Base-by-base conservation (phyloP, 495 filamentous ascomycete genomes). In the Apiosordaria backusii region DNA sequence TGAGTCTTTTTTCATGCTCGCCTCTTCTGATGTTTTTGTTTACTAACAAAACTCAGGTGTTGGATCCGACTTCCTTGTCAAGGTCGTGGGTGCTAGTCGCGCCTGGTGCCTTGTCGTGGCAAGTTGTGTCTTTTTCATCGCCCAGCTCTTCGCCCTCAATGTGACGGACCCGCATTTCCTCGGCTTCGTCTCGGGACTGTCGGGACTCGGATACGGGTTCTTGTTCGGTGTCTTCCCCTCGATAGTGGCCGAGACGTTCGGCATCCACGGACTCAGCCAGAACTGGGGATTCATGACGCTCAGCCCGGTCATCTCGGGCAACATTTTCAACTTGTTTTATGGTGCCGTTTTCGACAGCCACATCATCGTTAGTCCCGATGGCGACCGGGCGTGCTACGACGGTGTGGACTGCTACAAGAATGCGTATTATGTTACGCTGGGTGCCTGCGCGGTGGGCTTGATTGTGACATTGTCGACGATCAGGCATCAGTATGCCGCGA, bases 211-310 rank as follows among this genome's bases (percentile, higher is more conserved):
- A 4, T 99, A 99, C 78, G 95, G 95, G 0, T 92, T 97, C 70
- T 83, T 98, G 2, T 98, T 97, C 73, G 95, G 96, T 70, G 92
- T 96, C 62, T 97, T 90, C 79, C 96, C 95, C 9, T 91, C 96
- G 0, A 86, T 99, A 59, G 89, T 93, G 3, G 90, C 93, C 15
- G 93, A 98, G 72, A 88, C 90, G 3, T 99, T 99, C 75, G 95
- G 96, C 26, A 87, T 97, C 50, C 82, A 86, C 66, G 93, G 95
- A n/a, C 81, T 99, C 21, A 89, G 85, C 69, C 89, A 91, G 75
- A 96, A 96, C 76, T 99, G 94, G 92, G 95, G 95, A 35, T 89
- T 87, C 69, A 97, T 99, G 90, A 97, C 90, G 0, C 79, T 98
- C 19, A 86, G 89, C 15, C 92, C 93, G 0, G 89, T 96, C 4